A percentile compares a stretch with the other conserved stretches of the same genome.
Evolutionary conservation across 164 flowering plant genomes (phyloP).

Genomic region (Piper betle): DNA sequence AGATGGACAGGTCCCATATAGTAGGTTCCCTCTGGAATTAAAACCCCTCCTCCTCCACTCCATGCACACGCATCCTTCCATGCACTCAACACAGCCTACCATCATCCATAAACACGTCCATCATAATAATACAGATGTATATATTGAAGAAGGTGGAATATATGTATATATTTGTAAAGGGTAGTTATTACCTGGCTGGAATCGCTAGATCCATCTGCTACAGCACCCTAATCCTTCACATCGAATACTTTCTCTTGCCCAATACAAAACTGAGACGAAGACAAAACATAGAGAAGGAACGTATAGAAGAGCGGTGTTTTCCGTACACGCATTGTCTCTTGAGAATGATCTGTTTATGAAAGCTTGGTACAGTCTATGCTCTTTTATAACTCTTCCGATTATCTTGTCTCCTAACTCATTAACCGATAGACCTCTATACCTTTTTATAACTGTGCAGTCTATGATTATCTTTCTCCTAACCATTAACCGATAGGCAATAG

Average conservation of each 20-base stretch:
- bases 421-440: too few species aligned
- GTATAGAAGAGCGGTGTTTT: too few species aligned
- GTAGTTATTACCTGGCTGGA: conserved; percentile 5
- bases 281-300: background rate
- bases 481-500: too few species aligned
- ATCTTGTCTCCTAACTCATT: too few species aligned
- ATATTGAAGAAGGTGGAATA: background rate
- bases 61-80: conserved; percentile 7
- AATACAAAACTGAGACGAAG: background rate
- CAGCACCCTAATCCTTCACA: background rate
- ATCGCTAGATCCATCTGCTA: conserved; percentile 1
- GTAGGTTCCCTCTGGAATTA: conserved; percentile 1
- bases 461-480: too few species aligned
- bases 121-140: background rate
- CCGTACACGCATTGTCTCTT: too few species aligned
- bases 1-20: background rate
- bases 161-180: background rate
- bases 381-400: too few species aligned
- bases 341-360: too few species aligned
- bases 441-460: too few species aligned
- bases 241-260: background rate
- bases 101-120: background rate
- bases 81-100: conserved; percentile 5
- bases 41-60: background rate
- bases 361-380: too few species aligned